These are phyloP conservation scores for Neurospora crassa DNA, from an alignment of 2,329 filamentous ascomycete species.

Conservation along the genomic window DNA sequence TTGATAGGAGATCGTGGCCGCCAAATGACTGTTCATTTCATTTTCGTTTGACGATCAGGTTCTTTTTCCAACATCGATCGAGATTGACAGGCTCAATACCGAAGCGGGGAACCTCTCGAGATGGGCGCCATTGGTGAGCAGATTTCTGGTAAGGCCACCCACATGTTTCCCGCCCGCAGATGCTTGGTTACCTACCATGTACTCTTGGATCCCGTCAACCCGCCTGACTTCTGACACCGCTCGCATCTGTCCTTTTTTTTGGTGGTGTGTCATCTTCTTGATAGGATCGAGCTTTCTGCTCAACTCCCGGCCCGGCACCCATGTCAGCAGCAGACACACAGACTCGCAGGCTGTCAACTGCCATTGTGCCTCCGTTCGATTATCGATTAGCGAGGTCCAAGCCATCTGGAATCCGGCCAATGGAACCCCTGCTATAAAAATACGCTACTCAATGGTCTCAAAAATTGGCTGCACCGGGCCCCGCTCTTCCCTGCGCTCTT, in stretches of 20 bases:
- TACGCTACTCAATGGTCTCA: not conserved
- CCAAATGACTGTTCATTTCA: not conserved
- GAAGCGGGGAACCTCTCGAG: not conserved
- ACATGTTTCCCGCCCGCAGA: not conserved
- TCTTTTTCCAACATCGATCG: not conserved
- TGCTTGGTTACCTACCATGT: not conserved
- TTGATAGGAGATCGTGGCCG: not conserved
- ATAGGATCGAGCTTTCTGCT: not conserved
- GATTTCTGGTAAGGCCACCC: not conserved
- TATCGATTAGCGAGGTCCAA: not conserved
- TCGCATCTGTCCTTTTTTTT: constrained; percentile 2
- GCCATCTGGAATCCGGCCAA: not conserved
- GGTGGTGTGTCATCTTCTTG: not conserved
- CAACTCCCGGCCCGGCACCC: not conserved
- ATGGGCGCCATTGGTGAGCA: not conserved
- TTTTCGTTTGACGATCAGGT: not conserved
- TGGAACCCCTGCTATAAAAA: not conserved
- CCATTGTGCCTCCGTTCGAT: constrained; percentile 3
- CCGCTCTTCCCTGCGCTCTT: not conserved
- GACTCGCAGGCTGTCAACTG: not conserved
- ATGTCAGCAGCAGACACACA: not conserved
- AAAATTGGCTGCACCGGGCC: not conserved
- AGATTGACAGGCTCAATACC: not conserved
- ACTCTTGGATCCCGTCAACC: not conserved
- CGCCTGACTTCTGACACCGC: not conserved